Base-by-base conservation (phyloP, 2,329 filamentous ascomycete genomes). In the Geosmithia putterillii region DNA sequence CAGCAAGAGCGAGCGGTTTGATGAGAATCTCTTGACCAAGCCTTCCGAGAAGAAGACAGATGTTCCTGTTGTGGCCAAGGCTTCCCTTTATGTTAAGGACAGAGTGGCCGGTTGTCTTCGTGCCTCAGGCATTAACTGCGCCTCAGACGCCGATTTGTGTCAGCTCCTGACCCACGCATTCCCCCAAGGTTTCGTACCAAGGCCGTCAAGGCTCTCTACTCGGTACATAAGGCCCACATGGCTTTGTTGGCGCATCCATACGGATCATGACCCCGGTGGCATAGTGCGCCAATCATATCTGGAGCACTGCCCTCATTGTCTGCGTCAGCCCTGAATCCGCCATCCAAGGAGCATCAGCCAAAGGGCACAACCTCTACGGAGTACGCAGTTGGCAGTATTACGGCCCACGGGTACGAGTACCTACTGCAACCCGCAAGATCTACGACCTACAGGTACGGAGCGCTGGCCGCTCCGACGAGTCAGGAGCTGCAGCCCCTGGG, bases 51-150 rank as follows among this genome's bases (percentile, higher is more conserved):
- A 19, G n/a, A 39, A 20, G 37, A 9, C 28, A 32, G 28, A 4
- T 39, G 37, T 39, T 39, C 17, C 22, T 39, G 5, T 22, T 19
- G 22, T 20, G 39, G 39, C 14, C 8, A 17, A 15, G 23, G 39
- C 19, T 45, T 39, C 42, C 58, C 54, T 62, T 63, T 63, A 63
- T 62, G 52, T 50, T 53, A 46, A 57, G 54, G 54, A 54, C 54
- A 57, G 35, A 22, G 37, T 39, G 37, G 37, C 37, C 18, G 37
- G 2, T 39, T 39, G 37, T 8, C 9, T 21, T 39, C 17, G 9
- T 41, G 39, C 39, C 39, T 41, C 22, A 25, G 39, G 28, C 28
- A 32, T 32, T 32, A 6, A 6, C 6, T 12, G 28, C 28, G 28
- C 28, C 28, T 32, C 28, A 32, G 28, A 32, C 28, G 28, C 28